Base-by-base conservation (phyloP, 306 rosid species). In the Cicer chorassanicum region DNA sequence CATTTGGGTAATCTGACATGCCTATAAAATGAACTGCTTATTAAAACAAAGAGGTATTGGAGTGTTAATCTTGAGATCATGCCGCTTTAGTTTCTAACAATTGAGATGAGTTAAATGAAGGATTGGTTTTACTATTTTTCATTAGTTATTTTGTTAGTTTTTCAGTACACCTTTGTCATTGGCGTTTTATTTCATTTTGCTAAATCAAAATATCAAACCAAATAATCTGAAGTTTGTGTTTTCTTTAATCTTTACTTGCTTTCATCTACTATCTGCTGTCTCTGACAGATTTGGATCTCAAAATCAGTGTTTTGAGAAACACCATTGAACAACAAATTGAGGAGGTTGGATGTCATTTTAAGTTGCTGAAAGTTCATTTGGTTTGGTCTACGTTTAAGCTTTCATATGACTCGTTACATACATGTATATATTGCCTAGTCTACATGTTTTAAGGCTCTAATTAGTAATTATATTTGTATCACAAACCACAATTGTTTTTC, bases 321-420 rank as follows among this genome's bases (percentile, higher is more conserved):
- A 46, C 69, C 36, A 39, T 21, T 77, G 38, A 53, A 49, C 39
- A 6, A 18, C 69, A 57, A 34, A 51, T 59, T 19, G 65, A 60
- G 56, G 43, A 34, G 46, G 55, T 48, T 69, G 57, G 39, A 51
- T 68, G 38, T 9, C 71, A 41, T 49, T 38, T 67, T 40, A 18
- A 46, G 65, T 43, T 49, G 21, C 43, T 48, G 39, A 50, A 61
- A 61, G 8, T 78, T 70, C 40, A 40, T 34, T 40, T 57, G 64
- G 67, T 55, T 77, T 43, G 16, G 68, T 12, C 13, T 46, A 59
- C 29, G 0, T 54, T 68, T 29, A 38, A 36, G 8, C 9, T 59
- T 13, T 78, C 15, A 12, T 46, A 56, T 68, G 53, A 68, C 75
- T 34, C 36, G 5, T 53, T 46, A 57, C 63, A 62, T 78, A 56